Evolutionary conservation across 1,284 basidiomycete genomes (phyloP), one percentile per base, ranked within the genome.

Genomic region (Wolfiporia cocos): DNA sequence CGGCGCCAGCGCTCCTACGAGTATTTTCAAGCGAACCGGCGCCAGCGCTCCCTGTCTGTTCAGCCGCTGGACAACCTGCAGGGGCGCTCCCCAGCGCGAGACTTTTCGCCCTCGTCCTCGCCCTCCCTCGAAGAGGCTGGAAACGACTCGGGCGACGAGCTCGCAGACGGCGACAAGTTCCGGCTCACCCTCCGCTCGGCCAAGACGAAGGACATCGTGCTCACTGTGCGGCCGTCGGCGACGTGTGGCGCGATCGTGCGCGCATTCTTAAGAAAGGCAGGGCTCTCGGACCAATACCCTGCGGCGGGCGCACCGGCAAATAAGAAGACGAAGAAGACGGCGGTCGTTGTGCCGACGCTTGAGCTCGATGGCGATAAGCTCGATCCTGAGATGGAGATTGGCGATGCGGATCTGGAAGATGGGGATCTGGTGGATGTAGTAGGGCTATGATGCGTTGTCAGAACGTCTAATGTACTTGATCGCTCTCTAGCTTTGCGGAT

Each of bases 381-480:
- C 67, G 66, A 65, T 11, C 68, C 75, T 30, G 65, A 72, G 32
- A 61, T 66, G 10, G 70, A 71, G 47, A 86, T 88, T 47, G 69
- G 76, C 7, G 73, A 76, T 12, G 71, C 73, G 19, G 85, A 84
- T 47, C 50, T 88, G 46, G 86, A 87, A 51, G 83, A 88, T 50
- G 86, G 85, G 0, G 86, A 88, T 59, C 59, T 78, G 64, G 73
- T 88, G 20, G 85, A 88, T 47, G 73, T 88, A 20, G 70, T 76
- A 43, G 85, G 79, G 19, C 51, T 85, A 41, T 84, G 40, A 44
- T n/a, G n/a, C n/a, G n/a, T n/a, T n/a, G n/a, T n/a, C n/a, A n/a
- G n/a, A n/a, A n/a, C n/a, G n/a, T n/a, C n/a, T n/a, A n/a, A n/a
- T n/a, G n/a, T n/a, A n/a, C n/a, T n/a, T n/a, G n/a, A n/a, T n/a